phyloP scores from a whole-genome alignment of 2,329 filamentous ascomycete species.

The Aspergillus sp. region DNA sequence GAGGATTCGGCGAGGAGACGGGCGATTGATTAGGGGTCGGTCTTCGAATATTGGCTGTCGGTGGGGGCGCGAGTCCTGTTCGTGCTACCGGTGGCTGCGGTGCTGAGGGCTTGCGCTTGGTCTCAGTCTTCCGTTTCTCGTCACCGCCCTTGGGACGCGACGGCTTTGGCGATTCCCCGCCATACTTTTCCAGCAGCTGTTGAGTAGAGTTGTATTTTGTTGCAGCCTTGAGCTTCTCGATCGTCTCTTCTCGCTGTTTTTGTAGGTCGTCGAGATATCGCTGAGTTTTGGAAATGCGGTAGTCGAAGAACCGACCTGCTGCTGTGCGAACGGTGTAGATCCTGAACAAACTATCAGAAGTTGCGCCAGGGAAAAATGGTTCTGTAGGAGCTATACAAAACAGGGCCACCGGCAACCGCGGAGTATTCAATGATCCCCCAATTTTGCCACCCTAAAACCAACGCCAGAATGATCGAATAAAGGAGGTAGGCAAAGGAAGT shows the following conservation, averaged over 20 bases:
- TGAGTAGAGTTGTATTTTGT: conserved; percentile 96
- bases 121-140: conserved; percentile 16
- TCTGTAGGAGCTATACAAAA: conserved; percentile 55
- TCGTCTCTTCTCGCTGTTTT: conserved; percentile 76
- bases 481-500: conserved; percentile 86
- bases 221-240: conserved; percentile 88
- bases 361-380: background rate
- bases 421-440: conserved; percentile 75
- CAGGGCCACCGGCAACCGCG: conserved; percentile 70
- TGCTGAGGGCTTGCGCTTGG: conserved; percentile 12
- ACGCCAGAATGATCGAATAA: conserved; percentile 71
- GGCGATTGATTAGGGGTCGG: conserved; percentile 11
- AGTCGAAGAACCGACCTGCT: conserved; percentile 70
- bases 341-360: conserved; percentile 38
- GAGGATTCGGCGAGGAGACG: conserved; percentile 16
- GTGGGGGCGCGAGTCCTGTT: conserved; percentile 55
- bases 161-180: conserved; percentile 54
- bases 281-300: conserved; percentile 68
- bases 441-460: conserved; percentile 79
- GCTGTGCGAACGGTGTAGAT: conserved; percentile 70
- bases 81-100: conserved; percentile 33
- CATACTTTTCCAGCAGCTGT: conserved; percentile 91
- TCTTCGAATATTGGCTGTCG: conserved; percentile 59
- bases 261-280: conserved; percentile 68
- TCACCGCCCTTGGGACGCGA: conserved; percentile 18